Conservation (phyloP, 2,329 filamentous ascomycete species). For the Alternaria longipes region DNA sequence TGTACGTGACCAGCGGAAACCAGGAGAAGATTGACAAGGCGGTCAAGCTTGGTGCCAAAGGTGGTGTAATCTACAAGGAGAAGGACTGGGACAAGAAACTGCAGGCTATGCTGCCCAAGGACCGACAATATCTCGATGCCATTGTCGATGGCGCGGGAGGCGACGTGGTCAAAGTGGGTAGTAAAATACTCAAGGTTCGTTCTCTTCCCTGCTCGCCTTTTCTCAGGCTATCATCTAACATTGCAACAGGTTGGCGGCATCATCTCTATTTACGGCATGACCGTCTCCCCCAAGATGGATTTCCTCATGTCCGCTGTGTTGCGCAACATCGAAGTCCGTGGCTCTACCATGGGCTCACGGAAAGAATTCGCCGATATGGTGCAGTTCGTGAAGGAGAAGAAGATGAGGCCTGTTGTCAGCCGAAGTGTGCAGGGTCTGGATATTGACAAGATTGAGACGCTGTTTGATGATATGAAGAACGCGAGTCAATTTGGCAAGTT, state of each 20-base stretch:
- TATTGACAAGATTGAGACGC: conserved; percentile 76
- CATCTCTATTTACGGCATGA: conserved; percentile 94
- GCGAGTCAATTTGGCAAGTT: conserved; percentile 92
- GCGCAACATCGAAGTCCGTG: conserved; percentile 85
- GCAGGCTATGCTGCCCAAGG: conserved; percentile 66
- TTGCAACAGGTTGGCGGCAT: conserved; percentile 71
- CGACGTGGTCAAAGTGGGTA: conserved; percentile 76
- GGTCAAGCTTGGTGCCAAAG: conserved; percentile 74
- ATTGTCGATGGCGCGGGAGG: conserved; percentile 93
- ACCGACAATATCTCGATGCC: conserved; percentile 77
- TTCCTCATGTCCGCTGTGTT: conserved; percentile 86
- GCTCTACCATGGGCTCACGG: conserved; percentile 89
- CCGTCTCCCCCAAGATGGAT: conserved; percentile 81
- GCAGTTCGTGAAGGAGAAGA: conserved; percentile 76
- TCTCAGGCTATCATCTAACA: background rate
- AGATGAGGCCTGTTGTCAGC: conserved; percentile 80
- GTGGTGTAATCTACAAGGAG: conserved; percentile 84
- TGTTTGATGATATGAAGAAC: conserved; percentile 89
- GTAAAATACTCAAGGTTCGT: conserved; percentile 71
- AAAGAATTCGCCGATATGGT: conserved; percentile 94
- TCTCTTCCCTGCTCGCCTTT: background rate
- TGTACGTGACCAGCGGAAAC: conserved; percentile 83
- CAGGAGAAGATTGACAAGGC: conserved; percentile 79
- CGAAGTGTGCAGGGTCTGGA: conserved; percentile 76
- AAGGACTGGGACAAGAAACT: conserved; percentile 84